Evolutionary conservation across 106 monocot species (phyloP).

Genomic region (Platanthera zijinensis): DNA sequence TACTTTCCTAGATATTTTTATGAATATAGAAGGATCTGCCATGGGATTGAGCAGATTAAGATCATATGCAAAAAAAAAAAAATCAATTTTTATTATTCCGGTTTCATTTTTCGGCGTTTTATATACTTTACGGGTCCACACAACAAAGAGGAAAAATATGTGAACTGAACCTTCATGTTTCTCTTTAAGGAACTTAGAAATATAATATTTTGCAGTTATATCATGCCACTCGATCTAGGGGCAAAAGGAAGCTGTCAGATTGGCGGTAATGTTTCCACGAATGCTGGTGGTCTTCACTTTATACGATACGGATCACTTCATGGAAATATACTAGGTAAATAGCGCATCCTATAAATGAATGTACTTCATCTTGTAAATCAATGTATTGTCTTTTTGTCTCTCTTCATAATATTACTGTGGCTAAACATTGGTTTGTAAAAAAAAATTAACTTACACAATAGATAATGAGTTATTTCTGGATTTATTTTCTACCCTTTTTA

Average conservation of each 20-base stretch:
- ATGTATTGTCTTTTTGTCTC: not conserved
- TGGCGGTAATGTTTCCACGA: constrained; percentile 97
- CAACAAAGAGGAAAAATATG: not conserved
- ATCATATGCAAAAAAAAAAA: not conserved
- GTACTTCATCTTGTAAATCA: not conserved
- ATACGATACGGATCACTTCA: constrained; percentile 97
- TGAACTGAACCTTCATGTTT: not conserved
- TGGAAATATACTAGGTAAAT: constrained; percentile 82
- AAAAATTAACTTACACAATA: not conserved
- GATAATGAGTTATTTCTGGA: not conserved
- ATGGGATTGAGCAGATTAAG: not conserved
- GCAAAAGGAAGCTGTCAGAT: constrained; percentile 99
- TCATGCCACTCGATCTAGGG: constrained; percentile 94
- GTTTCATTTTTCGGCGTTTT: not conserved
- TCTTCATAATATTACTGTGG: not conserved
- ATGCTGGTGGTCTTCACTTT: constrained; percentile 93
- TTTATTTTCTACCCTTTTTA: not conserved
- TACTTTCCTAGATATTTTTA: not conserved
- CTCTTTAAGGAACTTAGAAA: not conserved
- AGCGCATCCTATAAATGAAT: not conserved
- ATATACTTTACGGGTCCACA: not conserved
- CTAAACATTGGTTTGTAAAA: not conserved
- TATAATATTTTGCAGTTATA: constrained; percentile 40
- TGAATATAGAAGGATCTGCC: not conserved
- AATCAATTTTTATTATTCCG: not conserved